Evolutionary conservation across 176 grass and related monocot genomes (phyloP).

Genomic region (Carex cristatella): DNA sequence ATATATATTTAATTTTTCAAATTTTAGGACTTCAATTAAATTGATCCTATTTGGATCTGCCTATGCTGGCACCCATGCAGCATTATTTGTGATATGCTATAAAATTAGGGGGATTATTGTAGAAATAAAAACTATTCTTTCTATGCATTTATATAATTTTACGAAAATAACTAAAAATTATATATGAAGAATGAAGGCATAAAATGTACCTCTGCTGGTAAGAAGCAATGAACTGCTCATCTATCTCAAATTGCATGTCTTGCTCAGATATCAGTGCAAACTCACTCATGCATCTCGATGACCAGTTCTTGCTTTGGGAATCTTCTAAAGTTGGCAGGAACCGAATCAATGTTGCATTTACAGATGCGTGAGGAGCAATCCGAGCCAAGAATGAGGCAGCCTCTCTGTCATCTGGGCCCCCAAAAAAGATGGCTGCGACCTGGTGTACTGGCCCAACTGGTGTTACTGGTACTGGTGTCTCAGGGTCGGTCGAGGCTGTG

Average conservation of each 20-base stretch:
- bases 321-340: conserved; percentile 23
- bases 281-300: conserved; percentile 22
- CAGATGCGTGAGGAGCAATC: conserved; percentile 26
- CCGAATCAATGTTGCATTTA: conserved; percentile 35
- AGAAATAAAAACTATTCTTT: not conserved
- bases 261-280: not conserved
- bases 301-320: conserved; percentile 5
- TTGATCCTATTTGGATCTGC: not conserved
- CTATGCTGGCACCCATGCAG: not conserved
- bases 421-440: conserved; percentile 56
- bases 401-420: conserved; percentile 61
- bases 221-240: conserved; percentile 49
- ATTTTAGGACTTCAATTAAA: not conserved
- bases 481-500: not conserved
- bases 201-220: conserved; percentile 24
- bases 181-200: not conserved
- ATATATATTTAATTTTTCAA: not conserved
- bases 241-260: conserved; percentile 26
- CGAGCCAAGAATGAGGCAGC: conserved; percentile 40
- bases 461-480: not conserved
- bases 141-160: not conserved
- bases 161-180: not conserved
- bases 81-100: not conserved
- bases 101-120: not conserved
- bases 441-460: not conserved